Percentiles rank a stretch among this genome's conserved stretches.
phyloP scores from a whole-genome alignment of 139 green algal genomes.

The Trebouxia sp. region DNA sequence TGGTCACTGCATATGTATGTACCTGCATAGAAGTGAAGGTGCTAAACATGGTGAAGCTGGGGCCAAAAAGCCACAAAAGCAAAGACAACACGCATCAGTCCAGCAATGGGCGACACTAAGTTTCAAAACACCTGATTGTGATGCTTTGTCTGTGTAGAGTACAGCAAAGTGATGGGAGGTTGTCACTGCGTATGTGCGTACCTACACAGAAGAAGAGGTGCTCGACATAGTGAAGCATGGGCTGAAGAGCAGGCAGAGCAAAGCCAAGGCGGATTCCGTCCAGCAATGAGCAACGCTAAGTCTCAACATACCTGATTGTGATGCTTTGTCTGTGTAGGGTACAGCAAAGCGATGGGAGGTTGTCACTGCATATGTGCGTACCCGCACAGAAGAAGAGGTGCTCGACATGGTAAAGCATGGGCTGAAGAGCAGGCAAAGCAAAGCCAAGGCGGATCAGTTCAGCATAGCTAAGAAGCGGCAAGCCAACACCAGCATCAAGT shows the following conservation, averaged over 20 bases:
- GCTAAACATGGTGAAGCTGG: constrained; percentile 84
- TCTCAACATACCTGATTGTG: too few species aligned
- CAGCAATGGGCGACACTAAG: too few species aligned
- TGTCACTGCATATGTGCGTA: constrained; percentile 80
- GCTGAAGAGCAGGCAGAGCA: too few species aligned
- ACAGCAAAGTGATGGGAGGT: constrained; percentile 80
- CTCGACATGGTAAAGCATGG: constrained; percentile 86
- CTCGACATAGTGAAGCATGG: constrained; percentile 85
- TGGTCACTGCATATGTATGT: constrained; percentile 74
- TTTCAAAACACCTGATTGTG: too few species aligned
- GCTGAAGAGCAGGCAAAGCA: constrained; percentile 38
- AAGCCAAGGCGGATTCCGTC: constrained; percentile 28
- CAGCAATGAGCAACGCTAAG: too few species aligned
- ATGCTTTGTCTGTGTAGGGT: constrained; percentile 42
- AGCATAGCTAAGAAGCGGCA: constrained; percentile 41
- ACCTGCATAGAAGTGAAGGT: constrained; percentile 83
- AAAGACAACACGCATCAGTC: constrained; percentile 27
- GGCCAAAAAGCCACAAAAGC: too few species aligned
- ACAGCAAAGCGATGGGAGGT: constrained; percentile 83
- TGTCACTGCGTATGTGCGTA: constrained; percentile 78
- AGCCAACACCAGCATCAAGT: constrained; percentile 53
- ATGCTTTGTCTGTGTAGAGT: constrained; percentile 48
- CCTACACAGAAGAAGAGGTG: constrained; percentile 79
- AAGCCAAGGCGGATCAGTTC: constrained; percentile 34
- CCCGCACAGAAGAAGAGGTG: constrained; percentile 80